Evolutionary conservation across 1,284 basidiomycete species (phyloP), one percentile per base, ranked within the genome.

Genomic region (Cystobasidium sp.): DNA sequence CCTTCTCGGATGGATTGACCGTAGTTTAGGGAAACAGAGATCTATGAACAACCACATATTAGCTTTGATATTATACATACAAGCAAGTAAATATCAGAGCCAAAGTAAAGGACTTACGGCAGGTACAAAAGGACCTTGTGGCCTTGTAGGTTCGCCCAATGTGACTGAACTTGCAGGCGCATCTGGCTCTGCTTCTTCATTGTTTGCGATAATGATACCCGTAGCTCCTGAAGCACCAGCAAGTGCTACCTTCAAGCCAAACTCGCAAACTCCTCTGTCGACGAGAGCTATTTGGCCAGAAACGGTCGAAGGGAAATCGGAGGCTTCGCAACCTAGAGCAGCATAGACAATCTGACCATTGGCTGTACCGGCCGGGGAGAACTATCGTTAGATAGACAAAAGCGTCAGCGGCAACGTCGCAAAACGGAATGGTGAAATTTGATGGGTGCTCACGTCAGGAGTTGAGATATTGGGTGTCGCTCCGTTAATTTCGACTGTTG

Each of bases 251-350:
- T 69, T 69, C 20, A 69, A 44, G 24, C 67, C 67, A 18, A 69
- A 69, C 22, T 69, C 67, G 41, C 67, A 69, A 8, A 31, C 46
- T 10, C 67, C 67, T 47, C 67, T 49, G 39, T 56, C 67, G 9
- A 69, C 41, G 12, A 69, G 41, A 16, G 67, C 67, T 18, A 69
- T 69, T 47, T 58, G 67, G 37, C 67, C 67, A 24, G 67, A 47
- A 1, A 69, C 67, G 18, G 52, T 22, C 6, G 53, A 3, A n/a
- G 67, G 67, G 55, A 58, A 69, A 31, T 56, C 55, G 22, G 44
- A 43, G 18, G 67, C 53, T 49, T 69, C 67, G 41, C 67, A 69
- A 41, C 67, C 67, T 16, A 69, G 37, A 10, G 10, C 55, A 1
- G 55, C 37, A 14, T 69, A 58, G 52, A 69, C 24, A 22, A 69